These are phyloP conservation scores for Globisporangium iwayamae DNA, from an alignment of 352 stramenopile genomes.

Conservation along the genomic window DNA sequence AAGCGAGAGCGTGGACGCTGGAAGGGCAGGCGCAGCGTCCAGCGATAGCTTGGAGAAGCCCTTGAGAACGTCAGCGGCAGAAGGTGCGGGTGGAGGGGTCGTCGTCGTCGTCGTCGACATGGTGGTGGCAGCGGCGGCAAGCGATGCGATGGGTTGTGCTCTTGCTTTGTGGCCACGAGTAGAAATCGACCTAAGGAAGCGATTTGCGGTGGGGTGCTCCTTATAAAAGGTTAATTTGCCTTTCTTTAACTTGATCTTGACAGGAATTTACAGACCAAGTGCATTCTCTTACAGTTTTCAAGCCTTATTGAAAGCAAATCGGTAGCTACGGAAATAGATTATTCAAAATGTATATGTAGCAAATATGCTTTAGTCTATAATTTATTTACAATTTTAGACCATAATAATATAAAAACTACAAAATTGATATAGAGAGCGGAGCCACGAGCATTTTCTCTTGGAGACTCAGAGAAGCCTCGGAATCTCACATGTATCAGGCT, in stretches of 20 bases:
- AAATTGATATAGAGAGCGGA: neutral
- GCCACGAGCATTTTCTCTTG: slow-evolving; percentile 9
- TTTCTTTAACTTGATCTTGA: neutral
- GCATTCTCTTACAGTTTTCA: too few species aligned
- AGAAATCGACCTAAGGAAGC: neutral
- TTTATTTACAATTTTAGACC: too few species aligned
- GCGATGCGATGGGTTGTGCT: neutral
- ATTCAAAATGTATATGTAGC: too few species aligned
- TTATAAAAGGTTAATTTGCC: neutral
- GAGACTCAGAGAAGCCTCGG: too few species aligned
- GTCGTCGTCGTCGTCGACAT: neutral
- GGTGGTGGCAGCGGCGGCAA: neutral
- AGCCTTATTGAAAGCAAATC: too few species aligned
- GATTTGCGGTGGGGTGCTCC: neutral
- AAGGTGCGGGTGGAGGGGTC: slow-evolving; percentile 35
- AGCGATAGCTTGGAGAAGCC: slow-evolving; percentile 56
- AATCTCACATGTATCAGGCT: too few species aligned
- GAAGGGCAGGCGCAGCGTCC: slow-evolving; percentile 20
- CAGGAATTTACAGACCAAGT: too few species aligned
- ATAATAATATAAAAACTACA: neutral
- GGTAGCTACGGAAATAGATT: too few species aligned
- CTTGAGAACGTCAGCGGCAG: slow-evolving; percentile 29
- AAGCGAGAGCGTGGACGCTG: slow-evolving; percentile 34
- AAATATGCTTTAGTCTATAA: neutral
- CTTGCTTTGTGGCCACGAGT: slow-evolving; percentile 8